Base-by-base conservation (phyloP, 1,284 basidiomycete species). In the Trichosporon faecale region DNA sequence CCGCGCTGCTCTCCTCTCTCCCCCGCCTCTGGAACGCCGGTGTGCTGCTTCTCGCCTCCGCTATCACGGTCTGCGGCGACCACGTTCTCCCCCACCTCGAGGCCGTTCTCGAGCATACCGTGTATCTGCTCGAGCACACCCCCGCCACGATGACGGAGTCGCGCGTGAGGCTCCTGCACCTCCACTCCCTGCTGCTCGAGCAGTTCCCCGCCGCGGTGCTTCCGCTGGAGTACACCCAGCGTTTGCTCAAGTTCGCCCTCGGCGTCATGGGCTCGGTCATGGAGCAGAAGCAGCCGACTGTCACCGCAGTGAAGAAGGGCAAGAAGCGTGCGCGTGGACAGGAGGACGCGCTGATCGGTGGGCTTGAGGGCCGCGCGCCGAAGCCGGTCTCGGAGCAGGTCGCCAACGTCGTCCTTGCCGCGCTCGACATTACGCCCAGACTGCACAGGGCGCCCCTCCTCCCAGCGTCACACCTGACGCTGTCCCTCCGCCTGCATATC, bases 291-390 rank as follows among this genome's bases (percentile, higher is more conserved):
- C 57, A 61, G 57, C 27, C 57, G 11, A 31, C 57, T 3, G 18
- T 33, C 9, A 61, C 29, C 29, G 27, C 57, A 8, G 27, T 61
- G 18, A 61, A 61, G 77, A 89, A 89, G 75, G 88, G 88, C 64
- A 94, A 91, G 83, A 95, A 93, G 80, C 86, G 91, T 52, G 87
- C 87, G 21, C 87, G 90, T 37, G 90, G 87, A 66, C 91, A 92
- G 77, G 91, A 90, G 29, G 92, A 93, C 73, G 91, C 91, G 74
- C 83, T 92, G 9, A 89, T 95, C 77, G 89, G 87, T 66, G 79
- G 85, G 4, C 72, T 84, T 14, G 81, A 83, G 63, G 84, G 87
- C 0, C 84, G 86, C 49, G 82, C 85, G 31, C 84, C 87, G 2
- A 77, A 89, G 35, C 89, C 87, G 72, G 78, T 86, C 0, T 86